phyloP scores from a whole-genome alignment of 345 rosid species.

The Gossypium turneri region DNA sequence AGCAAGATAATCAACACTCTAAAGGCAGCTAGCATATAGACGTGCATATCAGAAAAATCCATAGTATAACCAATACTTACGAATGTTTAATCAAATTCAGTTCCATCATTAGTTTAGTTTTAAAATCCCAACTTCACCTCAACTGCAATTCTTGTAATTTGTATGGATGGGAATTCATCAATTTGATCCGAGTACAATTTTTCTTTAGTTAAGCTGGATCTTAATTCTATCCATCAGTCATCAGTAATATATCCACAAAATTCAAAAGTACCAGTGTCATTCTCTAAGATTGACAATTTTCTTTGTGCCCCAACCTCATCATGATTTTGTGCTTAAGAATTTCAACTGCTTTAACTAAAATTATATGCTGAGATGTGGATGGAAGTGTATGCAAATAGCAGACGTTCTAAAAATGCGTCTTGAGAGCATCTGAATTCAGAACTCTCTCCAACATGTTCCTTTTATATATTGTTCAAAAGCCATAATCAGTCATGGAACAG shows the following conservation, averaged over 20 bases:
- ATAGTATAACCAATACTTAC: background rate
- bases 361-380: background rate
- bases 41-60: background rate
- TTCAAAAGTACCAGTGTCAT: background rate
- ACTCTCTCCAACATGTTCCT: background rate
- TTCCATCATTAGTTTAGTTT: background rate
- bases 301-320: background rate
- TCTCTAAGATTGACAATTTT: background rate
- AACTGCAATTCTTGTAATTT: background rate
- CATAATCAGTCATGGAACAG: background rate
- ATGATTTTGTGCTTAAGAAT: background rate
- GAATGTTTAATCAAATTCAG: background rate
- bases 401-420: background rate
- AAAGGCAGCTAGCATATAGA: background rate
- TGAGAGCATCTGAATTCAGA: background rate
- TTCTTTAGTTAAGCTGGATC: background rate
- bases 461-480: background rate
- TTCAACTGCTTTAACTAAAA: conserved; percentile 3
- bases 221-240: background rate
- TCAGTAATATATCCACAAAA: background rate
- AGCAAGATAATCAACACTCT: conserved; percentile 1
- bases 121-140: background rate
- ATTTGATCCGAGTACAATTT: background rate
- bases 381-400: background rate
- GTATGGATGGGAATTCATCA: background rate